These are phyloP conservation scores for Pyrus communis DNA, from an alignment of 306 rosid species.

Conservation along the genomic window DNA sequence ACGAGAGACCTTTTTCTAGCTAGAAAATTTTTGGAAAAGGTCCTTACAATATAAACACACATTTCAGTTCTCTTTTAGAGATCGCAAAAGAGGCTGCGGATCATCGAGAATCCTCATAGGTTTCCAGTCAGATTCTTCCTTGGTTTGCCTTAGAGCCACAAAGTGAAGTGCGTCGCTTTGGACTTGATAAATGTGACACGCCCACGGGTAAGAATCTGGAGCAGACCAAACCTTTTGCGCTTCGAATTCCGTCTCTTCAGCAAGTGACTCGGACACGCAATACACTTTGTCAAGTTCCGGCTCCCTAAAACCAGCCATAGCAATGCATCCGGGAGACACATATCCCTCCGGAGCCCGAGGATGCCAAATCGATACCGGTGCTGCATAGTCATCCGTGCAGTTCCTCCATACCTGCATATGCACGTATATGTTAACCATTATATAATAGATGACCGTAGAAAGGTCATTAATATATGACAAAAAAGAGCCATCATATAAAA, in stretches of 20 bases:
- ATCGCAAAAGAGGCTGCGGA: conserved; percentile 31
- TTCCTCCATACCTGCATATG: conserved; percentile 85
- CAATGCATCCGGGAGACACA: conserved; percentile 76
- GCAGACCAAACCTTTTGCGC: conserved; percentile 82
- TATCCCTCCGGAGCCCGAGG: conserved; percentile 96
- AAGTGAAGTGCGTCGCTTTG: conserved; percentile 87
- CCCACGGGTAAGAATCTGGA: conserved; percentile 87
- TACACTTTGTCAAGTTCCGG: conserved; percentile 64
- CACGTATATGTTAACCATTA: not conserved
- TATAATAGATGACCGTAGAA: not conserved
- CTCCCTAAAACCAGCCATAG: conserved; percentile 53
- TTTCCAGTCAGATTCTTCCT: conserved; percentile 72
- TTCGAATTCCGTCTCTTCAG: conserved; percentile 77
- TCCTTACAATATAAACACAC: not conserved
- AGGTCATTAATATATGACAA: not conserved
- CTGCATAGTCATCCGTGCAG: conserved; percentile 66
- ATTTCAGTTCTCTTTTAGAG: conserved; percentile 19
- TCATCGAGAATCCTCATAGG: conserved; percentile 64
- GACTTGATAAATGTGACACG: conserved; percentile 78
- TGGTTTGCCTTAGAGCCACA: conserved; percentile 63
- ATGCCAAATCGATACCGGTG: conserved; percentile 73
- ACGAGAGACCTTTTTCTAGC: not conserved
- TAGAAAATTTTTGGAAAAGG: not conserved
- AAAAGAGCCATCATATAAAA: not conserved
- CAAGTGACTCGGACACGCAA: conserved; percentile 66